phyloP scores from a whole-genome alignment of 257 asterid species.

The Solanum chiquidenum region DNA sequence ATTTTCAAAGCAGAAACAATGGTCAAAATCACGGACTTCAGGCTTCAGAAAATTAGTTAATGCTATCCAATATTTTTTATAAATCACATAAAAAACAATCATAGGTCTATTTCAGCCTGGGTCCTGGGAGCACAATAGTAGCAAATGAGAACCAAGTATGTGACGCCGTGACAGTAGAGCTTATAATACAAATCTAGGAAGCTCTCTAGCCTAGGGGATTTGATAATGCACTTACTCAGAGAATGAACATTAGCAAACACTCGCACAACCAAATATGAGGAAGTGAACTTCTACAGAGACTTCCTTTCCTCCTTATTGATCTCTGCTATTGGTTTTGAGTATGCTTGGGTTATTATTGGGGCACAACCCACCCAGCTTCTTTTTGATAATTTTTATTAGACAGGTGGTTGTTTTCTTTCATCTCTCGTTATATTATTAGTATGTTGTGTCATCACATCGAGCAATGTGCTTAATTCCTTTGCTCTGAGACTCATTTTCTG shows the following conservation, averaged over 20 bases:
- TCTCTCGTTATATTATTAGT: background rate
- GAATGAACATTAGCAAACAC: background rate
- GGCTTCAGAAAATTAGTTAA: background rate
- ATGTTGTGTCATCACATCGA: background rate
- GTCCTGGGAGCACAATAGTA: background rate
- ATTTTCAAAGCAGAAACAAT: background rate
- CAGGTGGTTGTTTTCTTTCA: background rate
- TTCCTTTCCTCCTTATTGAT: background rate
- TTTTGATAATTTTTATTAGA: background rate
- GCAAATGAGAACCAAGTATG: background rate
- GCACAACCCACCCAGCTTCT: background rate
- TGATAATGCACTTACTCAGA: background rate
- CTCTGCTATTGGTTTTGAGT: background rate
- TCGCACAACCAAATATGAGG: background rate
- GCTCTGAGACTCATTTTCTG: background rate
- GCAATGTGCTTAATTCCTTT: background rate
- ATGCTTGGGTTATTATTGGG: background rate
- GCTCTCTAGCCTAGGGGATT: background rate
- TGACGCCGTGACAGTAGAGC: background rate
- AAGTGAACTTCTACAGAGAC: background rate
- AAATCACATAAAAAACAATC: background rate
- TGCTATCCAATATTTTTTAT: background rate
- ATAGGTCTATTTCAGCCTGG: background rate
- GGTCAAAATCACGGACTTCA: background rate
- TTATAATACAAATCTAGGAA: background rate